Base-by-base conservation (phyloP, 2,329 filamentous ascomycete genomes). In the Clonostachys sp. region DNA sequence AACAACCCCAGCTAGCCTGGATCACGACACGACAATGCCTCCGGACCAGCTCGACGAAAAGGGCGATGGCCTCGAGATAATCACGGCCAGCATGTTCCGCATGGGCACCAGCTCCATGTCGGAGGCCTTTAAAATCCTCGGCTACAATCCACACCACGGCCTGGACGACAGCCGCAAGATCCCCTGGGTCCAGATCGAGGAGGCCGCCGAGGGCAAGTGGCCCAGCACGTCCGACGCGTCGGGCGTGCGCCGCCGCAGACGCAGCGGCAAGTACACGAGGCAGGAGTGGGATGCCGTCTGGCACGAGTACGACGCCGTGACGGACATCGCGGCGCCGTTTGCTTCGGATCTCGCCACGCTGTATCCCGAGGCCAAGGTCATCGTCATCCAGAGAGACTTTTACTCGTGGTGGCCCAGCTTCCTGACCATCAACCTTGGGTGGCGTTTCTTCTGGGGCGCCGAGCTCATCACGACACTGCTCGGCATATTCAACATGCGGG, bases 331-430 rank as follows among this genome's bases (percentile, higher is more conserved):
- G 0, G 51, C 55, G 2, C 10, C 57, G 3, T 67, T 59, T 45
- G 58, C 55, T 2, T 45, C 54, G 2, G 51, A 58, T 16, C 46
- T 67, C 4, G 57, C 64, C 39, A 42, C 55, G 10, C 45, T 47
- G 0, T 67, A 66, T 8, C 63, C 64, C 0, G 55, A 65, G 0
- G 64, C 64, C 2, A 66, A 64, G 47, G 61, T 67, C 30, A 52
- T 67, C 0, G 50, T 67, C 0, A 57, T 59, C 3, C 50, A 57
- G 5, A 55, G 64, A 3, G 57, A 64, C 33, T 63, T 54, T 33
- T 61, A 65, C 2, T 50, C 45, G 9, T 66, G 64, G 65, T 59
- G 51, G 40, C 47, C 50, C 16, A 66, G 64, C 48, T 35, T 61
- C n/a, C 47, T 59, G 5, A 20, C 59, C 8, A 34, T 61, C 5